phyloP scores from a whole-genome alignment of 305 asterid genomes.

The Fraxinus greggii region DNA sequence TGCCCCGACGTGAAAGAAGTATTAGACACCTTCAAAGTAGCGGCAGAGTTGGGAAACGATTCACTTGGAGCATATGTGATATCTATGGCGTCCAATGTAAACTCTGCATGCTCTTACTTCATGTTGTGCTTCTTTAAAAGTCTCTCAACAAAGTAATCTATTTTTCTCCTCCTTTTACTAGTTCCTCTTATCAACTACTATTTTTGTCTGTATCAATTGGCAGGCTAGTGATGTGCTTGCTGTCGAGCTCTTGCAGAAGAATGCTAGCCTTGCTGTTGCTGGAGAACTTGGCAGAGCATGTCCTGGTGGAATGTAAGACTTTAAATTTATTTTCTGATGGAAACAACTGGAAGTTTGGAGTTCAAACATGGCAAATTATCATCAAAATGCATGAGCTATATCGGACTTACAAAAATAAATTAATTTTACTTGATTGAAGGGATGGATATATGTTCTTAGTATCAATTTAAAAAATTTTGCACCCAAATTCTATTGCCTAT shows the following conservation, averaged over 20 bases:
- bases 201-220: constrained; percentile 32
- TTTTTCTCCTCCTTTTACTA: constrained; percentile 9
- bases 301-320: constrained; percentile 80
- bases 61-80: constrained; percentile 97
- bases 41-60: constrained; percentile 92
- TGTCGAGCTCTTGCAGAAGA: constrained; percentile 95
- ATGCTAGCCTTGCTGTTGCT: constrained; percentile 75
- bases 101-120: constrained; percentile 5
- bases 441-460: not conserved
- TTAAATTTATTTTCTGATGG: not conserved
- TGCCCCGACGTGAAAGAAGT: constrained; percentile 84
- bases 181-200: constrained; percentile 18
- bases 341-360: constrained; percentile 6
- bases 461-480: not conserved
- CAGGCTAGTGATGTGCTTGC: constrained; percentile 99
- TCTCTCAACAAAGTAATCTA: not conserved
- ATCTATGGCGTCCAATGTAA: constrained; percentile 91
- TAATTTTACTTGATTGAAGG: not conserved
- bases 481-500: not conserved
- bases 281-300: constrained; percentile 81
- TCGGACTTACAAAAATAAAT: not conserved
- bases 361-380: constrained; percentile 1
- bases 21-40: constrained; percentile 87
- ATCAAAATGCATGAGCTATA: not conserved
- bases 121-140: not conserved